Conservation (phyloP, 1,139 yeast genomes). For the Blastobotrys ciferrii region DNA sequence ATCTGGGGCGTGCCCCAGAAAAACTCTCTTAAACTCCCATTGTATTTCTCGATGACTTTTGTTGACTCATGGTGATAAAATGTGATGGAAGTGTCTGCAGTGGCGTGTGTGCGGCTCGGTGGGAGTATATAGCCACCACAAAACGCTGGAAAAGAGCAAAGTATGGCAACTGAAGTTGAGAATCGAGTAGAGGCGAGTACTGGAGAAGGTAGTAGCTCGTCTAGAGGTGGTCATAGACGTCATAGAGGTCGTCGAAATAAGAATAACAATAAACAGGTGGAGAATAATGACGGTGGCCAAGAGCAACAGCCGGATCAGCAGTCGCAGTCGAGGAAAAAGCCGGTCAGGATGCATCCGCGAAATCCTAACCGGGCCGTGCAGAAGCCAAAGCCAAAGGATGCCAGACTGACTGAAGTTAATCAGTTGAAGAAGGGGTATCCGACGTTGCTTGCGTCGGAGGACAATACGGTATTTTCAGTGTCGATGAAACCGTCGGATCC, state of each 20-base stretch:
- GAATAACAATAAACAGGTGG: not conserved
- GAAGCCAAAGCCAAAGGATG: conserved; percentile 24
- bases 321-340: not conserved
- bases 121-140: not conserved
- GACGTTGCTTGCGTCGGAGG: conserved; percentile 9
- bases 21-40: too few species aligned
- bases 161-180: not conserved
- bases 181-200: not conserved
- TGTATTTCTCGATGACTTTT: too few species aligned
- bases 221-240: not conserved
- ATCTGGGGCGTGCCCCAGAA: too few species aligned
- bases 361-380: conserved; percentile 19
- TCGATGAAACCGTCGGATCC: conserved; percentile 61
- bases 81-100: not conserved
- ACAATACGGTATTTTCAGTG: conserved; percentile 21
- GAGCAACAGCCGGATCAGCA: not conserved
- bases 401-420: conserved; percentile 16
- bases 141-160: not conserved
- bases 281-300: not conserved
- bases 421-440: conserved; percentile 17
- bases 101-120: not conserved
- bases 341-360: not conserved
- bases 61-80: not conserved
- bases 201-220: not conserved
- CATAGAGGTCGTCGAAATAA: conserved; percentile 2